Percentiles rank a stretch among this genome's conserved stretches.
phyloP scores from a whole-genome alignment of 768 basidiomycete genomes.

The Dioszegia hungarica region DNA sequence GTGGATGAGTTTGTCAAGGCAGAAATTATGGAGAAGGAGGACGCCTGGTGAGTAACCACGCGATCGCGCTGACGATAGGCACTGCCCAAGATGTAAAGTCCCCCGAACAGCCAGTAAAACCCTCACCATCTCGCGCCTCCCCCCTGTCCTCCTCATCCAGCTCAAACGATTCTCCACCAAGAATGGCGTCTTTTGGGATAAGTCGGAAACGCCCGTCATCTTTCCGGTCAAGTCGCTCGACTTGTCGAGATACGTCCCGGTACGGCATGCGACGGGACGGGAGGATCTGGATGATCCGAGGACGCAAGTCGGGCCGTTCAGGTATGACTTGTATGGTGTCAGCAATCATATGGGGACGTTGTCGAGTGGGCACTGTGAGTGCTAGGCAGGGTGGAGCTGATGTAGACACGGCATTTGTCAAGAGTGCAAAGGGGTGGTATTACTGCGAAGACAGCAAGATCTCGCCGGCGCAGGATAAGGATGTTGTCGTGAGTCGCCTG shows the following conservation, averaged over 20 bases:
- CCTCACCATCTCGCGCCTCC: slow-evolving; percentile 83
- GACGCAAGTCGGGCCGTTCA: slow-evolving; percentile 77
- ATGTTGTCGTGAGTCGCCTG: slow-evolving; percentile 64
- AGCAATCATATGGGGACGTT: slow-evolving; percentile 94
- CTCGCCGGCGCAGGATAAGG: slow-evolving; percentile 64
- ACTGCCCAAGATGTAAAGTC: slow-evolving; percentile 83
- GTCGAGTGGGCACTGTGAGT: slow-evolving; percentile 91
- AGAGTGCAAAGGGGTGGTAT: slow-evolving; percentile 80
- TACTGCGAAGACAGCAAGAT: slow-evolving; percentile 93
- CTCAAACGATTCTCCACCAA: slow-evolving; percentile 39
- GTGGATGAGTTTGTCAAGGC: slow-evolving; percentile 84
- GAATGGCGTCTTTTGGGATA: slow-evolving; percentile 69
- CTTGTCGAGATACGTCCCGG: slow-evolving; percentile 77
- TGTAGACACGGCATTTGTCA: slow-evolving; percentile 85
- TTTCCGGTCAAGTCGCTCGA: slow-evolving; percentile 67
- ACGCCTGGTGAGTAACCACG: slow-evolving; percentile 70
- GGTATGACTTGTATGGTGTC: slow-evolving; percentile 89
- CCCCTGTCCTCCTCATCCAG: slow-evolving; percentile 65
- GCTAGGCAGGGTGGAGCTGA: background rate
- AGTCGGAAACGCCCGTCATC: slow-evolving; percentile 90
- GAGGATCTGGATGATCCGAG: slow-evolving; percentile 66
- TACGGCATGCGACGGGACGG: slow-evolving; percentile 62
- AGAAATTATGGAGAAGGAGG: slow-evolving; percentile 84
- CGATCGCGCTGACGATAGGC: slow-evolving; percentile 1
- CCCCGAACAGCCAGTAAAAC: slow-evolving; percentile 80